Evolutionary conservation across 148 eudicot species (phyloP).

Genomic region (Amaranthus hypochondriacus): DNA sequence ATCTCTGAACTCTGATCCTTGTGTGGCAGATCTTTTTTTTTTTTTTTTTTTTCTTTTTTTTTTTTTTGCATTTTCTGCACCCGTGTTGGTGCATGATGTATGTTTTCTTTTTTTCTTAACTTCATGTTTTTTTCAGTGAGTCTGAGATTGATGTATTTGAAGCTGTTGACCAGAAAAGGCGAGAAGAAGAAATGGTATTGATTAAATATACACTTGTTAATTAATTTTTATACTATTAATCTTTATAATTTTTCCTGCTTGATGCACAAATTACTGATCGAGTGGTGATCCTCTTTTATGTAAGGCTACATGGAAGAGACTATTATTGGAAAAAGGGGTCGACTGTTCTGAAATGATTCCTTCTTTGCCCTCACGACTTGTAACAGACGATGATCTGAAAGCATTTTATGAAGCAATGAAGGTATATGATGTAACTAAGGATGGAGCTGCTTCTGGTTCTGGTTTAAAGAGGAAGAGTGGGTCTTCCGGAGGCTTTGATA

Average conservation of each 20-base stretch:
- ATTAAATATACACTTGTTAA: too few relatives aligned
- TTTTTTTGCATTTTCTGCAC: neutral
- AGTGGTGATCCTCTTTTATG: conserved; percentile 13
- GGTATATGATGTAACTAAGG: conserved; percentile 41
- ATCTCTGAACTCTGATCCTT: too few relatives aligned
- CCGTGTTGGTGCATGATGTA: neutral
- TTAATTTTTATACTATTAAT: neutral
- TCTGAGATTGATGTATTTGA: conserved; percentile 93
- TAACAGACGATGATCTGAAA: conserved; percentile 78
- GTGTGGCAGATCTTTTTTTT: too few relatives aligned
- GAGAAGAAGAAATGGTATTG: conserved; percentile 83
- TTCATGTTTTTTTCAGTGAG: conserved; percentile 42
- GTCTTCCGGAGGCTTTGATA: conserved; percentile 69
- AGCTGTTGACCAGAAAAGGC: conserved; percentile 71
- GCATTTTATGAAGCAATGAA: conserved; percentile 82
- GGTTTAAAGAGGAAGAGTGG: conserved; percentile 78
- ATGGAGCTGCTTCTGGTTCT: conserved; percentile 33
- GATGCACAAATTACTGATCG: neutral
- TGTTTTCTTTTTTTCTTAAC: neutral
- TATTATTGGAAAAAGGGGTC: conserved; percentile 38
- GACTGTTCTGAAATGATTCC: conserved; percentile 43
- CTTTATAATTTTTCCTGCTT: too few relatives aligned
- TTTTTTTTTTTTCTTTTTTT: neutral
- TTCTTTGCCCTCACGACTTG: conserved; percentile 73
- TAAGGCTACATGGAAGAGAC: conserved; percentile 69